These are phyloP conservation scores for Hevea brasiliensis DNA, from an alignment of 345 rosid genomes.

Conservation along the genomic window DNA sequence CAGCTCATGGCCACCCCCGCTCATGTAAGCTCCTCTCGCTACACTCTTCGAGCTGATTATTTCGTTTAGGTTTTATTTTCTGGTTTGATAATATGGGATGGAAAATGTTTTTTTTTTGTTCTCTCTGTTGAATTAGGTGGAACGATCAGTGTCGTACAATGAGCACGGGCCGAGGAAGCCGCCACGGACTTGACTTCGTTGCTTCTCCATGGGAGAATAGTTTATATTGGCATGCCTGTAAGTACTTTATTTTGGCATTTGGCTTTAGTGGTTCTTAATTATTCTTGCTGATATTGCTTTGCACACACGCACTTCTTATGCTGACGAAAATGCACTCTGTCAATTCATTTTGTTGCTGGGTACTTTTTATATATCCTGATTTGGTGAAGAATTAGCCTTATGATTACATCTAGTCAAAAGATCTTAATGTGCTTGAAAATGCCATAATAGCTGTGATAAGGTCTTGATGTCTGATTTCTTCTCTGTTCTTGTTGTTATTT, in stretches of 20 bases:
- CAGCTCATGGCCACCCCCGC: conserved; percentile 83
- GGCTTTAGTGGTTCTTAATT: too few relatives aligned
- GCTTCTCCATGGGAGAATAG: conserved; percentile 75
- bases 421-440: too few relatives aligned
- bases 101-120: not conserved
- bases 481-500: too few relatives aligned
- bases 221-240: conserved; percentile 94
- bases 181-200: conserved; percentile 77
- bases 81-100: not conserved
- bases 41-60: not conserved
- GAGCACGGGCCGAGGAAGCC: conserved; percentile 62
- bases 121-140: conserved; percentile 59
- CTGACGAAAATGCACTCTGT: too few relatives aligned
- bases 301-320: too few relatives aligned
- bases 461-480: too few relatives aligned
- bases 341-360: not conserved
- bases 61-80: not conserved
- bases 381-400: too few relatives aligned
- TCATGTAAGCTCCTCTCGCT: conserved; percentile 36
- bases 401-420: too few relatives aligned
- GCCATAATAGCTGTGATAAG: too few relatives aligned
- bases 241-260: conserved; percentile 19
- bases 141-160: conserved; percentile 58
- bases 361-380: too few relatives aligned
- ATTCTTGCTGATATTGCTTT: too few relatives aligned